These are phyloP conservation scores for Adansonia rubrostipa DNA, from an alignment of 441 rosid species.

Conservation along the genomic window DNA sequence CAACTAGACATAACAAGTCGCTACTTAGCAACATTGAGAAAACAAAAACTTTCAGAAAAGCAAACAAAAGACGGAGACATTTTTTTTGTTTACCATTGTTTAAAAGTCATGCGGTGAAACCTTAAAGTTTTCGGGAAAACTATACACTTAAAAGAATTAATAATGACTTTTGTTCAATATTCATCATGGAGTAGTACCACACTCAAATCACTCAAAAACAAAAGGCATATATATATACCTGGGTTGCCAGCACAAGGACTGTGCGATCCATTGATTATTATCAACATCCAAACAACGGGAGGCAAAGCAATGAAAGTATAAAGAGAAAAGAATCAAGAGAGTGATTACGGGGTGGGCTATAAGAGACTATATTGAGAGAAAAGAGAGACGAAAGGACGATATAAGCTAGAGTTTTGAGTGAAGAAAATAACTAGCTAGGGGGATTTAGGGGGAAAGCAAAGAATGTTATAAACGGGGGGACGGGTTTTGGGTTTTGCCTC, in stretches of 20 bases:
- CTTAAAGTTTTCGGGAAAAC: neutral
- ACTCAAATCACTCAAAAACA: conserved; percentile 20
- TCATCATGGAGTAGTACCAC: neutral
- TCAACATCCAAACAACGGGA: too few relatives aligned
- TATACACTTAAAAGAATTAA: neutral
- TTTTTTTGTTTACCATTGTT: neutral
- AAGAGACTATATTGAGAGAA: neutral
- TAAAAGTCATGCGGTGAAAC: neutral
- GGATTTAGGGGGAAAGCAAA: neutral
- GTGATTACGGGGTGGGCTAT: neutral
- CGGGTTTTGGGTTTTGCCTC: conserved; percentile 40
- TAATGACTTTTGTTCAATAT: too few relatives aligned
- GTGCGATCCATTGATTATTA: too few relatives aligned
- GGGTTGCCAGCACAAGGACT: too few relatives aligned
- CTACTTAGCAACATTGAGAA: too few relatives aligned
- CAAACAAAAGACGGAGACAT: neutral
- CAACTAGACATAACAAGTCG: neutral
- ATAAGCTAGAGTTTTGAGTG: neutral
- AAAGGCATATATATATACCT: neutral
- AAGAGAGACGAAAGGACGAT: neutral
- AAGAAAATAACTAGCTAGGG: neutral
- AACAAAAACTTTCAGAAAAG: too few relatives aligned
- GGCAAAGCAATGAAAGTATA: too few relatives aligned
- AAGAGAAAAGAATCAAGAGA: neutral
- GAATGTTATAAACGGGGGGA: neutral